Evolutionary conservation across 352 stramenopile species (phyloP), one percentile per base, ranked within the genome.

Genomic region (Globisporangium okanoganense): DNA sequence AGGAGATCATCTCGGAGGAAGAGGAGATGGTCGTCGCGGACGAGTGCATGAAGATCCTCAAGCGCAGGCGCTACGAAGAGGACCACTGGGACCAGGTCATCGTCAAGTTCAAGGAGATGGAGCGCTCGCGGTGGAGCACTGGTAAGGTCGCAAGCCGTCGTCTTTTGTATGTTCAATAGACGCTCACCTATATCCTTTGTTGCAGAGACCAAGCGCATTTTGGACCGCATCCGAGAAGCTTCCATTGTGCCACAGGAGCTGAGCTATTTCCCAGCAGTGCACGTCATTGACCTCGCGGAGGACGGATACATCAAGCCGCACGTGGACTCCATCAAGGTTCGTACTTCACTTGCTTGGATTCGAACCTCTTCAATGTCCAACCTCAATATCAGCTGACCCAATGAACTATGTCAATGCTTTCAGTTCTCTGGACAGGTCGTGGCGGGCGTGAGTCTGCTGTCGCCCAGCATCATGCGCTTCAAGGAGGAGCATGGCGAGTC

Each of bases 51-150:
- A 61, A 64, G 48, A 70, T 90, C 29, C 68, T 95, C n/a, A 72
- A 68, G 22, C 80, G 84, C 35, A 76, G 85, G n/a, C 81, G 82
- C 43, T 92, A 90, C 58, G 83, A 95, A 40, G 72, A 85, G 41
- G 73, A 88, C 49, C 85, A 95, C 61, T 95, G 85, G 85, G 85
- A 95, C 72, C 75, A 87, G 36, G 82, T 86, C 31, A 95, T 95
- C 58, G 62, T 95, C 70, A 92, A 95, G 57, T 95, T 90, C 62
- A 93, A 93, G 61, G 85, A 95, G 71, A 95, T 93, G 83, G 85
- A 95, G 59, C 80, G 82, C 41, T 88, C 79, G 31, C 79, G 84
- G 33, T 95, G 85, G 85, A 92, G 80, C 56, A 44, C 65, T 24
- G 74, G 74, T 76, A n/a, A 38, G 38, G 25, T 3, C 22, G 29